Conservation (phyloP, 2,329 filamentous ascomycete species). For the Cladosporium sp. region DNA sequence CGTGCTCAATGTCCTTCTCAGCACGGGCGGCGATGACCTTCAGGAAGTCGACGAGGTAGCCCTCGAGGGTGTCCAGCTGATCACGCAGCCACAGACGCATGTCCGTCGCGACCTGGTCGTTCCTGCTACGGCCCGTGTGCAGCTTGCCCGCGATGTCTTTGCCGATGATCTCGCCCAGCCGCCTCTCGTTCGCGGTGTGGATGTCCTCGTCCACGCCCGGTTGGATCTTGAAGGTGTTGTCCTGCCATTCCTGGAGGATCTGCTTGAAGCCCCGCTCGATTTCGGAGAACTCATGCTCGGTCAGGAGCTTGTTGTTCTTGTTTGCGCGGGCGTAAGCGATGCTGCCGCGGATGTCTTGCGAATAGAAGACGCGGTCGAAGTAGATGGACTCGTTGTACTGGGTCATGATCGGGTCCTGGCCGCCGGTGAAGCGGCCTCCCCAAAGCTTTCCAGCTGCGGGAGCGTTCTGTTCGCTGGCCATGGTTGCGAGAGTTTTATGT, state of each 20-base stretch:
- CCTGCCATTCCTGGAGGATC: constrained; percentile 47
- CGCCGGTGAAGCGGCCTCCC: constrained; percentile 61
- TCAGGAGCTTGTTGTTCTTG: constrained; percentile 66
- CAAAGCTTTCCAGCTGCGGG: constrained; percentile 45
- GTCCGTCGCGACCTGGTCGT: constrained; percentile 85
- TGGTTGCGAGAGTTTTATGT: constrained; percentile 4
- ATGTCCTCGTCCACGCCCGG: constrained; percentile 48
- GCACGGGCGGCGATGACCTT: constrained; percentile 63
- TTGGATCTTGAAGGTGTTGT: constrained; percentile 39
- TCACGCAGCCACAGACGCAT: constrained; percentile 86
- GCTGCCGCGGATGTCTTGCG: constrained; percentile 71
- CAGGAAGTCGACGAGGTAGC: constrained; percentile 61
- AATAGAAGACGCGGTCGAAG: constrained; percentile 72
- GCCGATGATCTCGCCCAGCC: constrained; percentile 72
- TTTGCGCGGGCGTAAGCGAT: constrained; percentile 81
- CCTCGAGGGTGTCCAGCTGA: constrained; percentile 63
- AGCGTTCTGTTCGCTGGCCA: constrained; percentile 17
- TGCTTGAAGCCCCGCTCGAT: constrained; percentile 66
- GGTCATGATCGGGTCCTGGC: constrained; percentile 77
- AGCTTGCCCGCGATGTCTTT: constrained; percentile 81
- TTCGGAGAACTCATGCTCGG: constrained; percentile 62
- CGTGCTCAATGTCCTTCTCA: constrained; percentile 64
- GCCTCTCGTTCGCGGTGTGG: constrained; percentile 49
- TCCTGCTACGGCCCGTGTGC: constrained; percentile 79
- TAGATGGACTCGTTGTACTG: constrained; percentile 77